phyloP scores from a whole-genome alignment of 306 rosid species.

The Prinsepia uniflora region DNA sequence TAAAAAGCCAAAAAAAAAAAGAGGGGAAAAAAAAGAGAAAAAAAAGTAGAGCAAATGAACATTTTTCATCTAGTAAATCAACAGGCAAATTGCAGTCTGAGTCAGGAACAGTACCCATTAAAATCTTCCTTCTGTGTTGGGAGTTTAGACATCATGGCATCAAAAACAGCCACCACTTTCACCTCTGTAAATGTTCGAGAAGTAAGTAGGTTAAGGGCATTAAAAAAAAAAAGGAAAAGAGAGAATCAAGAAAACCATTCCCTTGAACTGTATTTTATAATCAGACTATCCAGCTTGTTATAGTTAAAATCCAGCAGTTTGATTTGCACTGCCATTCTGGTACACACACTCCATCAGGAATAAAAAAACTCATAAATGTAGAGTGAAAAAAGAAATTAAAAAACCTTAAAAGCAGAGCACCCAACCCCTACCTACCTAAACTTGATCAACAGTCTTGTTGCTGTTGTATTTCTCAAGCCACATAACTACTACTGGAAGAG shows the following conservation, averaged over 20 bases:
- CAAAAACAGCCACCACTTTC: constrained; percentile 85
- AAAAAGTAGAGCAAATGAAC: background rate
- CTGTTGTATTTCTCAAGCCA: background rate
- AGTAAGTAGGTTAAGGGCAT: constrained; percentile 10
- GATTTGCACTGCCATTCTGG: background rate
- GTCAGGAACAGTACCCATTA: constrained; percentile 54
- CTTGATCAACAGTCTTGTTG: background rate
- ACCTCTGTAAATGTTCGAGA: constrained; percentile 55
- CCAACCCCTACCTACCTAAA: background rate
- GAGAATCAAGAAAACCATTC: constrained; percentile 9
- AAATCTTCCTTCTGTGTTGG: constrained; percentile 72
- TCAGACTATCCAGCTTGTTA: background rate
- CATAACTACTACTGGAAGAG: background rate
- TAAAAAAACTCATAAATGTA: background rate
- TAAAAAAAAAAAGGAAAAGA: background rate
- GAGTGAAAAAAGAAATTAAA: background rate
- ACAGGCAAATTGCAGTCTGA: constrained; percentile 12
- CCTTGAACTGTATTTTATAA: background rate
- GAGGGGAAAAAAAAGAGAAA: background rate
- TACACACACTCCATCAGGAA: background rate
- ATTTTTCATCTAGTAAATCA: constrained; percentile 5
- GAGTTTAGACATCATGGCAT: constrained; percentile 91
- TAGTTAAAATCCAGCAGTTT: background rate
- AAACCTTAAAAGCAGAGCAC: background rate
- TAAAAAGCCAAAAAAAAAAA: background rate